Base-by-base conservation (phyloP, 2,329 filamentous ascomycete species). In the Alternaria gansuensis region DNA sequence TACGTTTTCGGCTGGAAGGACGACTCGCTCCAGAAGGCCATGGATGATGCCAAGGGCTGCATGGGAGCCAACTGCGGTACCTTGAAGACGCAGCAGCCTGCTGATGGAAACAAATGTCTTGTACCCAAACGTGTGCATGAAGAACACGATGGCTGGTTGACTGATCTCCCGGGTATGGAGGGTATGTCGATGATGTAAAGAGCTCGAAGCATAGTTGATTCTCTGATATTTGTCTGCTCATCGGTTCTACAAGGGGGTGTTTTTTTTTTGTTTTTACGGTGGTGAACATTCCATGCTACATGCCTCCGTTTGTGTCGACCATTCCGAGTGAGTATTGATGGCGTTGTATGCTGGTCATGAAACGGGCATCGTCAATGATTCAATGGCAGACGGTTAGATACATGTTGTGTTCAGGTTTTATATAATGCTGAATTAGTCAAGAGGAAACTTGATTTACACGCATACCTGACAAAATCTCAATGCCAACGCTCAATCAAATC, bases 1-100 rank as follows among this genome's bases (percentile, higher is more conserved):
- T 74, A 73, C 43, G 71, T 74, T 3, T 74, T 74, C 39, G 71
- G 71, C 5, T 74, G 71, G 71, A 68, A 74, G 36, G 69, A 66
- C 11, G 55, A 72, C 39, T 67, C 69, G 17, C 63, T 74, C 2
- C 71, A 74, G 55, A 71, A 69, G 48, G 70, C 68, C 6, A 74
- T 74, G 70, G 68, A 74, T 48, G 67, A 68, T 51, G 68, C 66
- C 1, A 70, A 67, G 33, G 61, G 61, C 31, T 74, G 72, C 54
- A 68, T 73, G 64, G 71, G 72, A 9, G 70, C 72, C 5, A 67
- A 54, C 26, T 74, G 72, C 34, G 64, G 61, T n/a, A 57, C 48
- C 17, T 51, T 73, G 52, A 72, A 69, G 51, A 71, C 61, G 8
- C 72, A 74, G 59, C 57, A 64, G 46, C 64, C 64, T 9, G 55